Evolutionary conservation across 139 green algal genomes (phyloP).

Genomic region (Trebouxia sp.): DNA sequence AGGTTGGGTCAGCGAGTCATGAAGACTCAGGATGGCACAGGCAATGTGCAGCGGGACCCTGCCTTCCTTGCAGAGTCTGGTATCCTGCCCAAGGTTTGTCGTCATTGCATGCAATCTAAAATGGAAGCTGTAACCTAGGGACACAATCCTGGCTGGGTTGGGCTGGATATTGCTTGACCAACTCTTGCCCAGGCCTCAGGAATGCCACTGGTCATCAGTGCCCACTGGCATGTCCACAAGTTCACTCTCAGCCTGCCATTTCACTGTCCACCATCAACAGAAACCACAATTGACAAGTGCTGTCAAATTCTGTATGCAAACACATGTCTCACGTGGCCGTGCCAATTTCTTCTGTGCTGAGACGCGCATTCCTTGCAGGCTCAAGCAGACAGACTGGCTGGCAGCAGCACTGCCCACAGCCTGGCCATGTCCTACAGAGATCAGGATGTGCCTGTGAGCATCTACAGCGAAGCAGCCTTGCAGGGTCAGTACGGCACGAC

Average conservation of each 20-base stretch:
- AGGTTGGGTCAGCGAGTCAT: conserved; percentile 14
- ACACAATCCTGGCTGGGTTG: too few relatives aligned
- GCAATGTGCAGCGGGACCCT: neutral
- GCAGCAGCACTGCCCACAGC: neutral
- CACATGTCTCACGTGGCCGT: too few relatives aligned
- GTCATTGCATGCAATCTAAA: neutral
- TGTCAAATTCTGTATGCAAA: too few relatives aligned
- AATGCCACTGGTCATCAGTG: too few relatives aligned
- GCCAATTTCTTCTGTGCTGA: too few relatives aligned
- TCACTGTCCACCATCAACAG: too few relatives aligned
- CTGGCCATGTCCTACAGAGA: neutral
- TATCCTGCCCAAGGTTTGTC: neutral
- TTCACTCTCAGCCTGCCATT: too few relatives aligned
- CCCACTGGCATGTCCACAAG: too few relatives aligned
- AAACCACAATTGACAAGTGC: too few relatives aligned
- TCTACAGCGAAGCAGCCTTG: conserved; percentile 3
- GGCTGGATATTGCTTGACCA: too few relatives aligned
- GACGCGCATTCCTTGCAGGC: neutral
- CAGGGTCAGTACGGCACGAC: neutral
- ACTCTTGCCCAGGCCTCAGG: too few relatives aligned
- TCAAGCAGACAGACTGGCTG: neutral
- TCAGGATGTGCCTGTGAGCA: conserved; percentile 7
- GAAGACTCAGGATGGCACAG: conserved; percentile 19
- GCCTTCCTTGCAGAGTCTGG: conserved; percentile 22
- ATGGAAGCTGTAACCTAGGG: too few relatives aligned